Percentiles rank a stretch among this genome's conserved stretches.
Conservation (phyloP, 2,329 filamentous ascomycete genomes). For the Neoarthrinium moseri region DNA sequence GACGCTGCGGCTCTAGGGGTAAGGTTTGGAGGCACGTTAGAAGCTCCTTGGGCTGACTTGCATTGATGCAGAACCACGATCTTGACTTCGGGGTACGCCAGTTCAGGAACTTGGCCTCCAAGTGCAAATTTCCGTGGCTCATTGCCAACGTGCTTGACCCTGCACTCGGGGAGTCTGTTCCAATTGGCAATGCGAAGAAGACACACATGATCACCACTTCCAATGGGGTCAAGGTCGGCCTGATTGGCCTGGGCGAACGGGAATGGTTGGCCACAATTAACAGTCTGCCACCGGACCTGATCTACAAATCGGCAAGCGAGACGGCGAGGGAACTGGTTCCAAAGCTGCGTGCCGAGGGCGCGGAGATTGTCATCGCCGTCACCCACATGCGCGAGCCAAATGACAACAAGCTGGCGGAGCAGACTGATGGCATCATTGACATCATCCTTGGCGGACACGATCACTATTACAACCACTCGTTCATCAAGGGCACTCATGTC, state of each 20-base stretch:
- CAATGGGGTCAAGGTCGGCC: slow-evolving; percentile 81
- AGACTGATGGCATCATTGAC: slow-evolving; percentile 73
- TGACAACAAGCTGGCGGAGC: slow-evolving; percentile 79
- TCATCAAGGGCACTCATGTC: slow-evolving; percentile 79
- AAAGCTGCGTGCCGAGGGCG: slow-evolving; percentile 69
- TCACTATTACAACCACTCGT: slow-evolving; percentile 78
- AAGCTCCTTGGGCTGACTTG: slow-evolving; percentile 13
- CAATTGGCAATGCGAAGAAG: slow-evolving; percentile 73
- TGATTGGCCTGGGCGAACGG: slow-evolving; percentile 82
- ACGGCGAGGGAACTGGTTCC: slow-evolving; percentile 77
- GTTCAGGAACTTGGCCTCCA: slow-evolving; percentile 68
- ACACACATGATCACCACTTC: slow-evolving; percentile 77
- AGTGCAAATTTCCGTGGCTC: slow-evolving; percentile 87
- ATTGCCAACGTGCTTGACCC: slow-evolving; percentile 86
- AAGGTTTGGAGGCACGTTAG: slow-evolving; percentile 31
- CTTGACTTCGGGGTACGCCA: slow-evolving; percentile 87
- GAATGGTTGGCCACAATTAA: slow-evolving; percentile 93
- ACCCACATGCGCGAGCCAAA: slow-evolving; percentile 89
- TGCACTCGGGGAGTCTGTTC: slow-evolving; percentile 70
- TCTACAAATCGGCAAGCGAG: slow-evolving; percentile 75
- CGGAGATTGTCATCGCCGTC: slow-evolving; percentile 78
- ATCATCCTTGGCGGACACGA: slow-evolving; percentile 88
- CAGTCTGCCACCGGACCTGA: slow-evolving; percentile 74
- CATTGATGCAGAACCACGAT: slow-evolving; percentile 70
- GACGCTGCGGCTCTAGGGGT: slow-evolving; percentile 81